phyloP scores from a whole-genome alignment of 805 yeast species.

The Teunomyces panamensis region DNA sequence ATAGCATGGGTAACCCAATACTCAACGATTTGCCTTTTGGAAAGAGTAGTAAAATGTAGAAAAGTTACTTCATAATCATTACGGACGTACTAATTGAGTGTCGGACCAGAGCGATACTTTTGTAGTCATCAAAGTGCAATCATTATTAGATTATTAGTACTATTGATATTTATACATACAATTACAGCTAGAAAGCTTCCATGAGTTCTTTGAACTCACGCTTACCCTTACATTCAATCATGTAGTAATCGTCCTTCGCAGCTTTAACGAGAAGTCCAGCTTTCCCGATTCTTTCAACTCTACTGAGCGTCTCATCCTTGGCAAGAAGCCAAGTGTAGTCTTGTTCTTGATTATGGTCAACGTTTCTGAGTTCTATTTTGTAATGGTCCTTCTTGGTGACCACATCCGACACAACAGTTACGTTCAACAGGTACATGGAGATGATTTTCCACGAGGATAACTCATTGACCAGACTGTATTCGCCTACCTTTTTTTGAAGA shows the following conservation, averaged over 20 bases:
- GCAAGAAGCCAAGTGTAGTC: slow-evolving; percentile 30
- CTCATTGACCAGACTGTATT: slow-evolving; percentile 23
- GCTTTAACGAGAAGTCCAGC: slow-evolving; percentile 40
- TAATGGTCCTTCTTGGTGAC: slow-evolving; percentile 23
- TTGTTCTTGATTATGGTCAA: slow-evolving; percentile 10
- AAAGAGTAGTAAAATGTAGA: neutral
- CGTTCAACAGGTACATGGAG: slow-evolving; percentile 35
- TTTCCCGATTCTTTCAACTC: slow-evolving; percentile 39
- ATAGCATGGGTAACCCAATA: slow-evolving; percentile 20
- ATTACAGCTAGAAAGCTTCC: slow-evolving; percentile 15
- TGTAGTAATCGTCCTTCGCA: slow-evolving; percentile 28
- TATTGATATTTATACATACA: neutral
- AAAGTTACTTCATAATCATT: too few relatives aligned
- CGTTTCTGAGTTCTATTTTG: slow-evolving; percentile 25
- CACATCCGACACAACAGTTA: slow-evolving; percentile 28
- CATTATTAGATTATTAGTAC: neutral
- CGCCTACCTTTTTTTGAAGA: slow-evolving; percentile 34
- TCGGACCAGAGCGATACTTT: too few relatives aligned
- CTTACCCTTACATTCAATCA: slow-evolving; percentile 46
- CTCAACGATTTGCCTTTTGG: slow-evolving; percentile 10
- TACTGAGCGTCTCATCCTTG: slow-evolving; percentile 25
- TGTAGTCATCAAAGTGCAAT: too few relatives aligned
- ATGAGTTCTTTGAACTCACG: slow-evolving; percentile 33
- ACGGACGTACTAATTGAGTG: too few relatives aligned
- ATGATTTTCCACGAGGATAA: slow-evolving; percentile 44